These are phyloP conservation scores for Bolboschoenoplectus hybrid DNA, from an alignment of 202 grass and related monocot genomes.

Conservation along the genomic window DNA sequence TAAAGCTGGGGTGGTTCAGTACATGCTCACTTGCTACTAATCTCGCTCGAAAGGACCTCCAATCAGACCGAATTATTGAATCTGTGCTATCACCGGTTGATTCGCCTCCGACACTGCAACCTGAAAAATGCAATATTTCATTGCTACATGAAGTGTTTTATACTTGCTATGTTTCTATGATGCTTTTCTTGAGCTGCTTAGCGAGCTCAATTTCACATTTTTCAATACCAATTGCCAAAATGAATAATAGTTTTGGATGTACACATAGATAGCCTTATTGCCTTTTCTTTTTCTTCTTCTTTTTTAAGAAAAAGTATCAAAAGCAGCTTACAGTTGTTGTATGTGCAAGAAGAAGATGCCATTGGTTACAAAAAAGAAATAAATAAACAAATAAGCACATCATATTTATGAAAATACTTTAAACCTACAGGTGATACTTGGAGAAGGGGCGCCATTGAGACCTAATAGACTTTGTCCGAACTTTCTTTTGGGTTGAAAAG, in stretches of 20 bases:
- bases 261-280: neutral
- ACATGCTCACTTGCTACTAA: slow-evolving; percentile 59
- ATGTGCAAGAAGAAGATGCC: neutral
- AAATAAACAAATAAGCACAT: neutral
- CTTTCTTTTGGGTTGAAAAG: slow-evolving; percentile 21
- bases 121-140: slow-evolving; percentile 41
- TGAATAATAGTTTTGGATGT: too few species aligned
- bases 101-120: slow-evolving; percentile 48
- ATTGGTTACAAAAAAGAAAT: neutral
- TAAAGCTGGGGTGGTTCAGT: slow-evolving; percentile 1
- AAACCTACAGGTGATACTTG: slow-evolving; percentile 49
- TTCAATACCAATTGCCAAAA: neutral
- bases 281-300: neutral
- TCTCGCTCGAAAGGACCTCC: slow-evolving; percentile 73
- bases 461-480: neutral
- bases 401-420: neutral
- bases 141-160: neutral
- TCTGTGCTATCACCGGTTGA: slow-evolving; percentile 38
- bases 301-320: neutral
- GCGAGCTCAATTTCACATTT: neutral
- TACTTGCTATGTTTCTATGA: neutral
- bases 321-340: neutral
- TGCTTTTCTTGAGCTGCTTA: neutral
- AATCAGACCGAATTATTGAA: slow-evolving; percentile 49
- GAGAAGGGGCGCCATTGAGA: slow-evolving; percentile 17